Evolutionary conservation across 371 early-diverging fungal species (phyloP).

Genomic region (Mortierella sp.): DNA sequence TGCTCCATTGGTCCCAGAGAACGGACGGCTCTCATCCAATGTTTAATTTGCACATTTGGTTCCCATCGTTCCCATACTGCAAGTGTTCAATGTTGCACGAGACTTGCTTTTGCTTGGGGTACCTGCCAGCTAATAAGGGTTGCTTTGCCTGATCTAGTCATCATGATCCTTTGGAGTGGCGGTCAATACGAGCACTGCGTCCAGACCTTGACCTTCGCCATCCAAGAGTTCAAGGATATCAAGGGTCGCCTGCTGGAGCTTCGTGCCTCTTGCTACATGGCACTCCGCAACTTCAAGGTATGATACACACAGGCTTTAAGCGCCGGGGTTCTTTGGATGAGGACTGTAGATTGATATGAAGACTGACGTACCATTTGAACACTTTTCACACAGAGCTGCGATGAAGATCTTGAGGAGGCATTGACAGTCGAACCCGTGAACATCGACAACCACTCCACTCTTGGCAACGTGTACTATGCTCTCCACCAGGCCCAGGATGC

Average conservation of each 20-base stretch:
- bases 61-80: conserved; percentile 12
- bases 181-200: conserved; percentile 72
- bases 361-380: neutral
- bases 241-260: conserved; percentile 70
- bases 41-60: conserved; percentile 1
- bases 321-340: neutral
- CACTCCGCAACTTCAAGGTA: conserved; percentile 62
- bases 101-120: neutral
- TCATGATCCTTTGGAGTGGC: conserved; percentile 73
- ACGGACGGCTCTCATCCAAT: conserved; percentile 10
- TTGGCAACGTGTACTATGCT: conserved; percentile 66
- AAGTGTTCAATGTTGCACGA: conserved; percentile 5
- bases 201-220: conserved; percentile 69
- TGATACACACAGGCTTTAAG: neutral
- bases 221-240: conserved; percentile 64
- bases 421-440: conserved; percentile 63
- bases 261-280: conserved; percentile 71
- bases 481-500: conserved; percentile 67
- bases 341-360: too few relatives aligned
- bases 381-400: conserved; percentile 56
- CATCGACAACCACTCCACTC: conserved; percentile 64
- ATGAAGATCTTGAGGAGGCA: conserved; percentile 69
- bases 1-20: conserved; percentile 32
- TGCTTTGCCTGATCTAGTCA: conserved; percentile 27
- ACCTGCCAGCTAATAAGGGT: too few relatives aligned